Evolutionary conservation across 257 asterid species (phyloP), one percentile per base, ranked within the genome.

Genomic region (Salvia miltiorrhiza): DNA sequence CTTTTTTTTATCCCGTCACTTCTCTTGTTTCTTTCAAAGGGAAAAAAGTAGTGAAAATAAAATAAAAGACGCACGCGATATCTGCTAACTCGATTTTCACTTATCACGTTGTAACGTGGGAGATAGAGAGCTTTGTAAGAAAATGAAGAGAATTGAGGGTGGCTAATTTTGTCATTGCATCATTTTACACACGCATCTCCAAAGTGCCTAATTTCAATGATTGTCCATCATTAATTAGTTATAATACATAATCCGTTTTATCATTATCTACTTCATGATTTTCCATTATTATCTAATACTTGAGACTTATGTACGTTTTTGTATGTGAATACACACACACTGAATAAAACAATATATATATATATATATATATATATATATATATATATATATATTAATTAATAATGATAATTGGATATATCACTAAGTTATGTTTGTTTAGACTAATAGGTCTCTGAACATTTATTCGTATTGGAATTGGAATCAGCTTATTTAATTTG

Each of bases 181-280:
- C 32, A 21, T 49, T 32, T 50, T 37, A 52, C 53, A 52, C 63
- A 67, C 63, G 72, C 30, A 67, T 35, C 55, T 54, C 10, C 41
- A 3, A 28, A 20, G 41, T 16, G 13, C 7, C 30, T 20, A 50
- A 66, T 8, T 35, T 54, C 5, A 14, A 40, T 54, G 21, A 68
- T 54, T 53, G 43, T 3, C 14, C 4, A 60, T 19, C 39, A 23
- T 7, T n/a, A 37, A 67, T 53, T 9, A 20, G n/a, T 30, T 30
- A 5, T 30, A 3, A 40, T 54, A 39, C 16, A 37, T 35, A 13
- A 54, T 55, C 4, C 16, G 3, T 32, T 39, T 35, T 9, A 23
- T 37, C 30, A 39, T 9, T 0, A 19, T 47, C 21, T 47, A 26
- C 4, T 26, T 26, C 30, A 26, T 26, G 30, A 26, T 26, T 63